phyloP scores from a whole-genome alignment of 805 yeast species.

The Wickerhamomyces mucosus region DNA sequence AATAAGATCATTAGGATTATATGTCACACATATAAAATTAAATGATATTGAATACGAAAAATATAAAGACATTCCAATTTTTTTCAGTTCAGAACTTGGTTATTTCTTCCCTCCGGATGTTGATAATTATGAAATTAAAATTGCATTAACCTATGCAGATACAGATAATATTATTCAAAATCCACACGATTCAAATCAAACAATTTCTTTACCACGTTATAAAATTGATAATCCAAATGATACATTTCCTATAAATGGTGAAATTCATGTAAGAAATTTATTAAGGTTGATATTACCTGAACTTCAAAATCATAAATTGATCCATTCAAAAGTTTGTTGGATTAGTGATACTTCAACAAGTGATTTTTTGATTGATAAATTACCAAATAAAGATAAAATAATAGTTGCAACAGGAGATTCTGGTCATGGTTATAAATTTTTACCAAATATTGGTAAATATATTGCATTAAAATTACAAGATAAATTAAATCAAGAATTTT shows the following conservation, averaged over 20 bases:
- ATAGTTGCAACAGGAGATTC: constrained; percentile 40
- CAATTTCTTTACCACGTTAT: constrained; percentile 28
- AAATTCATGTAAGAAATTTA: constrained; percentile 18
- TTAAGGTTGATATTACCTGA: constrained; percentile 30
- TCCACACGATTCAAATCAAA: constrained; percentile 9
- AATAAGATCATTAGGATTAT: constrained; percentile 27
- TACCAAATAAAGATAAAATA: constrained; percentile 25
- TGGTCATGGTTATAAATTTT: constrained; percentile 37
- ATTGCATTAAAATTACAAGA: constrained; percentile 25
- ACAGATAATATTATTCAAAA: constrained; percentile 17
- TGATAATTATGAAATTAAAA: constrained; percentile 25
- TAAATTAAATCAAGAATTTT: constrained; percentile 16
- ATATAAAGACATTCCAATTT: constrained; percentile 30
- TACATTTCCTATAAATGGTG: constrained; percentile 26
- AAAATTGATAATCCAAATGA: constrained; percentile 20
- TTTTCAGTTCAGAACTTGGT: constrained; percentile 33
- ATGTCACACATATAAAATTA: constrained; percentile 29
- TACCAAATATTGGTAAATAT: constrained; percentile 38
- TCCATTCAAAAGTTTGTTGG: constrained; percentile 31
- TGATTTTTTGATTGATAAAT: constrained; percentile 30
- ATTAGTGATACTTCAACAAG: constrained; percentile 31
- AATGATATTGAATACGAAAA: constrained; percentile 25
- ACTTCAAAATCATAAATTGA: constrained; percentile 23
- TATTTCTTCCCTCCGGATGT: constrained; percentile 40
- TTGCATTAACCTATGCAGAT: constrained; percentile 24